Evolutionary conservation across 805 yeast species (phyloP).

Genomic region (Myxozyma melibiosi): DNA sequence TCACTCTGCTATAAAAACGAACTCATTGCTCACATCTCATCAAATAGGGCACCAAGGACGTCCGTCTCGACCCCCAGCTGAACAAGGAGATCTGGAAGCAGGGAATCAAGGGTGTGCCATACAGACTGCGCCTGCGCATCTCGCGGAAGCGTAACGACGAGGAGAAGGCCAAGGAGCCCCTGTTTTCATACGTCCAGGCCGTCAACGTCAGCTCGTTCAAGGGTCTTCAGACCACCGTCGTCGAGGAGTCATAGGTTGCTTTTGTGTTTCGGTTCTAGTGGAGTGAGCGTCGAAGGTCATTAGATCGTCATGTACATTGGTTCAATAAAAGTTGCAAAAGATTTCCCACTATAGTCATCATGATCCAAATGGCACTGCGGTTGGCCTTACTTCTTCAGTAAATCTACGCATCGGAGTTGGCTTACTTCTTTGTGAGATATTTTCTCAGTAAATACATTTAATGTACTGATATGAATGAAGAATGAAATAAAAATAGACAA

Average conservation of each 20-base stretch:
- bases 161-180: conserved; percentile 97
- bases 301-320: conserved; percentile 8
- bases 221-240: conserved; percentile 97
- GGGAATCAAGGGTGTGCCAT: conserved; percentile 99
- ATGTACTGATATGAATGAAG: neutral
- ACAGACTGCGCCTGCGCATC: conserved; percentile 97
- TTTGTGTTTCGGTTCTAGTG: neutral
- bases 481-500: neutral
- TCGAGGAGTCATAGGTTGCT: conserved; percentile 55
- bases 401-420: too few species aligned
- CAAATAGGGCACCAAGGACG: conserved; percentile 83
- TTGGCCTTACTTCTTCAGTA: too few species aligned
- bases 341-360: neutral
- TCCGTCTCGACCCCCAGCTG: conserved; percentile 97
- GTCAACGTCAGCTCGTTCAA: conserved; percentile 91
- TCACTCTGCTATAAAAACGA: too few species aligned
- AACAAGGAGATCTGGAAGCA: conserved; percentile 99
- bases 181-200: conserved; percentile 97
- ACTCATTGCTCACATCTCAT: neutral
- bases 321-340: conserved; percentile 12
- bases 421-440: too few species aligned
- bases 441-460: too few species aligned
- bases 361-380: too few species aligned
- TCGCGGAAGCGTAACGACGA: conserved; percentile 99
- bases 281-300: neutral